These are phyloP conservation scores for Hygrophorus russula DNA, from an alignment of 768 basidiomycete species.

Conservation along the genomic window DNA sequence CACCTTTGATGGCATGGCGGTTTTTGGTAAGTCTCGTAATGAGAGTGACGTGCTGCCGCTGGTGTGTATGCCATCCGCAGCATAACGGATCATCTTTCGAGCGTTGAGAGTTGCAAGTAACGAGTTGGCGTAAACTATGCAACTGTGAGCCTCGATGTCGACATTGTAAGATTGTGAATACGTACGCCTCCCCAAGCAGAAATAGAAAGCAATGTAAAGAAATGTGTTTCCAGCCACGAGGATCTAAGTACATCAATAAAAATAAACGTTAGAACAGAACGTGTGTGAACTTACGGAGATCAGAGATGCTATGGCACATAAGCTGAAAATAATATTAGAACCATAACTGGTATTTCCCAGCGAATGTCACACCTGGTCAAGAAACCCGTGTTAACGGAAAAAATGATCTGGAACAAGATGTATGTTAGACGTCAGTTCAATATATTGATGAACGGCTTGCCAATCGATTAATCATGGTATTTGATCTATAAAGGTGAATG, in stretches of 20 bases:
- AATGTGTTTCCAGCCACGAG: slow-evolving; percentile 22
- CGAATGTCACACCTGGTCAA: slow-evolving; percentile 20
- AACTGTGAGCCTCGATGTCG: not conserved
- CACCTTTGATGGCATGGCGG: not conserved
- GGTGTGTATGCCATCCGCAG: slow-evolving; percentile 22
- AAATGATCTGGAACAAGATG: slow-evolving; percentile 34
- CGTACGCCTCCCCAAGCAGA: slow-evolving; percentile 37
- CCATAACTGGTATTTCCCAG: slow-evolving; percentile 23
- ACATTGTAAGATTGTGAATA: slow-evolving; percentile 5
- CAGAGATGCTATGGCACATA: slow-evolving; percentile 38
- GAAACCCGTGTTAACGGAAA: slow-evolving; percentile 42
- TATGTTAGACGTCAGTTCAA: not conserved
- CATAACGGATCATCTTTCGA: slow-evolving; percentile 24
- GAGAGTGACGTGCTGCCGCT: slow-evolving; percentile 10
- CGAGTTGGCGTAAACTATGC: slow-evolving; percentile 38
- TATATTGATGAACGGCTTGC: slow-evolving; percentile 14
- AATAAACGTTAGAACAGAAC: not conserved
- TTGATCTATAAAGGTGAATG: slow-evolving; percentile 21
- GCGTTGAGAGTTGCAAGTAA: slow-evolving; percentile 43
- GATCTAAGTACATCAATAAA: slow-evolving; percentile 17
- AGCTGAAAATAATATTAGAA: slow-evolving; percentile 12
- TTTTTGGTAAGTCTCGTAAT: slow-evolving; percentile 4
- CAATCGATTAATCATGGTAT: slow-evolving; percentile 39
- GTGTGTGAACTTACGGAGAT: slow-evolving; percentile 23
- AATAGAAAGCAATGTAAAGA: slow-evolving; percentile 42